A percentile compares a stretch with the other conserved stretches of the same genome.
Evolutionary conservation across 306 rosid genomes (phyloP).

Genomic region (Dalbergia cochinchinensis): DNA sequence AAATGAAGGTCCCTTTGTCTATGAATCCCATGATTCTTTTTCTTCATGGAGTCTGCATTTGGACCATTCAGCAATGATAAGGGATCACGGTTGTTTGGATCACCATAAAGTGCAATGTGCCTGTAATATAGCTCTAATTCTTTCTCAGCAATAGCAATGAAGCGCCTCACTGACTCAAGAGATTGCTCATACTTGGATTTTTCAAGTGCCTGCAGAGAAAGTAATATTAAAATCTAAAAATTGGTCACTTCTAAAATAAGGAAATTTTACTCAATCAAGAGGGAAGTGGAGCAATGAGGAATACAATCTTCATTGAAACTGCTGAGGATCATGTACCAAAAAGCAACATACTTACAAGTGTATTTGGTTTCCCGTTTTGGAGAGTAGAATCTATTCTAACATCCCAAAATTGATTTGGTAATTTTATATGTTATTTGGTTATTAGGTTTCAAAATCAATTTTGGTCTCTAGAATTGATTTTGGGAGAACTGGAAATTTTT

Average conservation of each 20-base stretch:
- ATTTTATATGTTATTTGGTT: too few species aligned
- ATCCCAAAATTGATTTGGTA: too few species aligned
- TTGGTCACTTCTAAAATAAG: neutral
- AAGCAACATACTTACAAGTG: neutral
- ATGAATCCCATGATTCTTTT: slow-evolving; percentile 39
- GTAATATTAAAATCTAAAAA: slow-evolving; percentile 3
- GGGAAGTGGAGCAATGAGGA: slow-evolving; percentile 2
- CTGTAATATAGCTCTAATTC: slow-evolving; percentile 87
- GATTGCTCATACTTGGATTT: slow-evolving; percentile 93
- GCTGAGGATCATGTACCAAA: neutral
- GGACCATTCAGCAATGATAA: slow-evolving; percentile 65
- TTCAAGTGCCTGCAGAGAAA: slow-evolving; percentile 78
- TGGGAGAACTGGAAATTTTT: too few species aligned
- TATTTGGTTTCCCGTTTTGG: too few species aligned
- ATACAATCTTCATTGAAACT: neutral
- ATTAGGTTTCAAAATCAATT: too few species aligned
- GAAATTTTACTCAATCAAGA: neutral
- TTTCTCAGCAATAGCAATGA: slow-evolving; percentile 84
- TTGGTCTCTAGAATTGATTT: too few species aligned
- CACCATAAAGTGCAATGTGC: slow-evolving; percentile 84
- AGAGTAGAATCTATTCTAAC: too few species aligned
- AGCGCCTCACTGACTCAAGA: slow-evolving; percentile 81
- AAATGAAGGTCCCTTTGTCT: slow-evolving; percentile 43
- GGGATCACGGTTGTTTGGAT: slow-evolving; percentile 73
- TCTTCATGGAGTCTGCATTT: slow-evolving; percentile 43